These are phyloP conservation scores for Tremella fuciformis DNA, from an alignment of 768 basidiomycete species.

Conservation along the genomic window DNA sequence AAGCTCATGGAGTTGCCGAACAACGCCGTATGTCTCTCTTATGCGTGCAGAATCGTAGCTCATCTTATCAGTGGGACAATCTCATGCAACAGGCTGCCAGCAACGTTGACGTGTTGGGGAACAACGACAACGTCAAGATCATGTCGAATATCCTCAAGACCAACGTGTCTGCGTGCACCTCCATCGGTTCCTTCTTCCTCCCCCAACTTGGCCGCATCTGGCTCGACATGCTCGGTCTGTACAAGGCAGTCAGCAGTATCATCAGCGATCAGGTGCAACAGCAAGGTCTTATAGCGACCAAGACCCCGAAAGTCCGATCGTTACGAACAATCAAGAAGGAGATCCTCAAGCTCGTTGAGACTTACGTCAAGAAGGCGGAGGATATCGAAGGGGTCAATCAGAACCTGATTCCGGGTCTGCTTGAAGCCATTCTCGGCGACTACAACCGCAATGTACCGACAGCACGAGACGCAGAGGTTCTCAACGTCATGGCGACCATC, in stretches of 20 bases:
- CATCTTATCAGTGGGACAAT: slow-evolving; percentile 75
- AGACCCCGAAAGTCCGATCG: slow-evolving; percentile 92
- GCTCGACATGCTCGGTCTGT: slow-evolving; percentile 95
- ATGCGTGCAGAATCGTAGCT: slow-evolving; percentile 3
- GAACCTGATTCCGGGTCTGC: slow-evolving; percentile 87
- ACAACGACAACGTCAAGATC: slow-evolving; percentile 92
- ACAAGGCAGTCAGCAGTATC: slow-evolving; percentile 94
- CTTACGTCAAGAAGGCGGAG: slow-evolving; percentile 94
- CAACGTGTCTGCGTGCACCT: slow-evolving; percentile 94
- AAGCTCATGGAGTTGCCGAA: slow-evolving; percentile 98
- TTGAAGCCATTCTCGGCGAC: slow-evolving; percentile 97
- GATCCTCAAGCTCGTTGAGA: slow-evolving; percentile 94
- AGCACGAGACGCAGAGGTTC: slow-evolving; percentile 91
- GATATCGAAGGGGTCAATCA: slow-evolving; percentile 88
- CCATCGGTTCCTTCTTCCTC: slow-evolving; percentile 92
- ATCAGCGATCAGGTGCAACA: slow-evolving; percentile 85
- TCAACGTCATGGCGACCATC: slow-evolving; percentile 96
- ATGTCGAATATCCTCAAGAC: slow-evolving; percentile 96
- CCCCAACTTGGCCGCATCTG: slow-evolving; percentile 96
- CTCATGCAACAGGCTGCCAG: slow-evolving; percentile 92
- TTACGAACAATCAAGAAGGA: slow-evolving; percentile 98
- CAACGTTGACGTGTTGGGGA: slow-evolving; percentile 85
- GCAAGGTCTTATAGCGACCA: slow-evolving; percentile 88
- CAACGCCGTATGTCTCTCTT: slow-evolving; percentile 67
- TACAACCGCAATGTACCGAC: slow-evolving; percentile 90